Conservation (phyloP, 2,329 filamentous ascomycete species). For the Aspergillus aculeatinus region DNA sequence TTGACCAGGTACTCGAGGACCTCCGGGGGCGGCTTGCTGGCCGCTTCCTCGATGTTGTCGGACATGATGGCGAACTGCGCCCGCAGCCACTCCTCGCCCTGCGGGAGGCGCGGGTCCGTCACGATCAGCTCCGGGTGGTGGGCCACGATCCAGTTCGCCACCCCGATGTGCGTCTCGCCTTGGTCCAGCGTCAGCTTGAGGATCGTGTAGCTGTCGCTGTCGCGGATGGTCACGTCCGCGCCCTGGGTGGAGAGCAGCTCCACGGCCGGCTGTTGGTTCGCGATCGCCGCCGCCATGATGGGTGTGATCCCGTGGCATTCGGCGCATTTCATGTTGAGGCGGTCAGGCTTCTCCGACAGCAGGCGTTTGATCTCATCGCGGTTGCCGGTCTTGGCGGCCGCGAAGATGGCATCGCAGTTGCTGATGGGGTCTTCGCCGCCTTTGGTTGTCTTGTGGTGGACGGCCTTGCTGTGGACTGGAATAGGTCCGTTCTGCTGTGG, state of each 20-base stretch:
- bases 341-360: neutral
- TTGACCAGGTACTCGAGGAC: constrained; percentile 7
- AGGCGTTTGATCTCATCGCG: neutral
- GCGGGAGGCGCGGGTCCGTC: constrained; percentile 6
- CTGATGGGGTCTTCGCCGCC: neutral
- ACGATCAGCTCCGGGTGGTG: neutral
- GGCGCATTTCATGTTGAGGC: neutral
- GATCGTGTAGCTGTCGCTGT: constrained; percentile 10
- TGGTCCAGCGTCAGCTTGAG: constrained; percentile 7
- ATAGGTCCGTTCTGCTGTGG: neutral
- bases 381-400: neutral
- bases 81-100: constrained; percentile 6
- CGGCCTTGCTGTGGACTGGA: neutral
- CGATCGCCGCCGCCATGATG: constrained; percentile 7
- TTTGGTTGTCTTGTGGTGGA: neutral
- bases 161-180: neutral
- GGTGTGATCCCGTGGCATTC: constrained; percentile 5
- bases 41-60: neutral
- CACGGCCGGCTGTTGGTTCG: constrained; percentile 1
- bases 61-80: constrained; percentile 6
- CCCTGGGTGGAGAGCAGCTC: neutral
- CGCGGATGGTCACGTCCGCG: constrained; percentile 4
- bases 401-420: neutral
- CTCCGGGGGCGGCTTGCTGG: constrained; percentile 4
- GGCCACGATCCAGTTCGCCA: constrained; percentile 3